Conservation (phyloP, 306 rosid species). For the Quercus wislizeni region DNA sequence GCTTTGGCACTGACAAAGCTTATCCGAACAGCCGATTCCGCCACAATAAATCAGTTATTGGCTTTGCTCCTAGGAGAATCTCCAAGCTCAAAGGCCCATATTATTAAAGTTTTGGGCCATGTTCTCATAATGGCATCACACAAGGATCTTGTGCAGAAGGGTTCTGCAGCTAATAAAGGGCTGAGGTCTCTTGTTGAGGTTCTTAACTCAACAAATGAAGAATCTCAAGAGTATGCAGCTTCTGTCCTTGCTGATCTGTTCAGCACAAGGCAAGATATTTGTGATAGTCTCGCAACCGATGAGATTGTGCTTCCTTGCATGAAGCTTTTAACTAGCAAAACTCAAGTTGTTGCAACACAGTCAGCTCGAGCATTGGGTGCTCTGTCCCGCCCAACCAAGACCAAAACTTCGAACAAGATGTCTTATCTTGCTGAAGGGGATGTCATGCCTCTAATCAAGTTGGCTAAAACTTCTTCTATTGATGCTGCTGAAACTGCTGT, state of each 20-base stretch:
- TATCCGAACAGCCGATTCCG: conserved; percentile 79
- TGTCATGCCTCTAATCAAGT: conserved; percentile 72
- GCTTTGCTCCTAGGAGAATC: conserved; percentile 84
- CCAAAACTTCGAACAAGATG: conserved; percentile 57
- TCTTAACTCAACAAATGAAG: conserved; percentile 76
- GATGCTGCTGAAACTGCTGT: conserved; percentile 92
- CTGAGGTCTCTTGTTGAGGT: conserved; percentile 82
- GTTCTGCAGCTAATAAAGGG: conserved; percentile 84
- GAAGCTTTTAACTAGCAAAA: conserved; percentile 88
- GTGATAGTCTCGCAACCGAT: conserved; percentile 81
- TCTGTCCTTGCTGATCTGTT: conserved; percentile 92
- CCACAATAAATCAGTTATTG: conserved; percentile 83
- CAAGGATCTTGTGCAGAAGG: conserved; percentile 69
- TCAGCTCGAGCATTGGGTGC: conserved; percentile 93
- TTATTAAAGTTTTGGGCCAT: conserved; percentile 83
- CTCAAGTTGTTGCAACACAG: conserved; percentile 89
- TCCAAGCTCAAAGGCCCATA: conserved; percentile 71
- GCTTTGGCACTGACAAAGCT: conserved; percentile 88
- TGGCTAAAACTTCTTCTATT: conserved; percentile 88
- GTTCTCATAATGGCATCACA: conserved; percentile 73
- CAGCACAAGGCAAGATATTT: conserved; percentile 82
- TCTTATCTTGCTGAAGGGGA: conserved; percentile 77
- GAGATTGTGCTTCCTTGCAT: conserved; percentile 84
- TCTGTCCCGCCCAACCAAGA: conserved; percentile 74
- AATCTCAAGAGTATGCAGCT: conserved; percentile 82